Evolutionary conservation across 441 rosid species (phyloP), one percentile per base, ranked within the genome.

Genomic region (Syzygium syzygioides): DNA sequence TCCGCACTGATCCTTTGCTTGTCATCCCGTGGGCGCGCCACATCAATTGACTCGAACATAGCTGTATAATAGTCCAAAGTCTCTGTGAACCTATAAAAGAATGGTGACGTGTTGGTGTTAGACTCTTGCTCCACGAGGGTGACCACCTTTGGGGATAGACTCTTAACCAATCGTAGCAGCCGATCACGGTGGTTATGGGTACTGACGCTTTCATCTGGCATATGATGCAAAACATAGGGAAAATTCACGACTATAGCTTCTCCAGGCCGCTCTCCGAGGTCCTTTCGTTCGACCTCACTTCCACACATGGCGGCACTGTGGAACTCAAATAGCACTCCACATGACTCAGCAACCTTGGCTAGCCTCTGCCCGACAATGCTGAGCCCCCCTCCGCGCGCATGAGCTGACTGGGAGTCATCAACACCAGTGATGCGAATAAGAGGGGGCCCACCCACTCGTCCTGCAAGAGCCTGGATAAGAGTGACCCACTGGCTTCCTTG

Each of bases 1-100:
- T 95, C 97, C 6, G 97, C 96, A 19, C 87, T 94, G 90, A 95
- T 94, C 88, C 97, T 91, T 90, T 91, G 90, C 91, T 87, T 93
- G 85, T 85, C 87, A 17, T 85, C 87, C 80, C 87, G 66, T 19
- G 85, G 84, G 34, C 54, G 26, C 7, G 48, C 85, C 30, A 26
- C 85, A 26, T 88, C 89, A 4, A 88, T 88, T 9, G 89, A 88
- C 87, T 85, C 87, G 30, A 88, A 88, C 89, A 88, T 88, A 34
- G 89, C 89, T 1, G 62, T 53, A 68, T 88, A 88, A 68, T 88
- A 88, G 54, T 85, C 85, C 85, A 88, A 8, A 52, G 55, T 85
- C 89, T 88, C 89, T 12, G 32, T 26, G 50, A 88, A 88, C 83
- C 89, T 85, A 30, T 0, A 23, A 32, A 9, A 54, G 87, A 88